Percentiles rank a stretch among this genome's conserved stretches.
These are phyloP conservation scores for Hirsutella rhossiliensis DNA, from an alignment of 2,329 filamentous ascomycete species.

Conservation along the genomic window DNA sequence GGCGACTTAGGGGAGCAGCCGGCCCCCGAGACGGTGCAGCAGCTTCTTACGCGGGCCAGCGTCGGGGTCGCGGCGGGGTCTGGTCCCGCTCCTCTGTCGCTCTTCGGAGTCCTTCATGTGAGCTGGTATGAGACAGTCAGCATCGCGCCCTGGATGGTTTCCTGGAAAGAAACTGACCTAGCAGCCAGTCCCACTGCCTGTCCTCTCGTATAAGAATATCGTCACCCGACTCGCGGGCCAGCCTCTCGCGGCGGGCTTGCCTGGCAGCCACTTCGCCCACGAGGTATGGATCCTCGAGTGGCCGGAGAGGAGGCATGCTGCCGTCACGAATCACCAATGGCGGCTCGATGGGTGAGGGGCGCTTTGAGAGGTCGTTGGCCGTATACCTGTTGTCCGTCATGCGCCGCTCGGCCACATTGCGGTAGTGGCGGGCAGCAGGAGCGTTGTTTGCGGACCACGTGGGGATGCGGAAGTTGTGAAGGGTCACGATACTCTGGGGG, in stretches of 20 bases:
- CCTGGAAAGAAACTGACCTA: slow-evolving; percentile 29
- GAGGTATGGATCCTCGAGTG: slow-evolving; percentile 54
- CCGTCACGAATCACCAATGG: not conserved
- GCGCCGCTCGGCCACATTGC: slow-evolving; percentile 52
- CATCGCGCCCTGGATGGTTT: not conserved
- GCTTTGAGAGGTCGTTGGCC: slow-evolving; percentile 8
- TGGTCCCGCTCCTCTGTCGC: slow-evolving; percentile 35
- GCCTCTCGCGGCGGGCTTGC: slow-evolving; percentile 41
- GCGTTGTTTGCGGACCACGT: slow-evolving; percentile 44
- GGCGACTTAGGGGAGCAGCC: slow-evolving; percentile 8
- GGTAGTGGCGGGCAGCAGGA: slow-evolving; percentile 47
- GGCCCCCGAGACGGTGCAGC: slow-evolving; percentile 26
- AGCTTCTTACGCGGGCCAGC: slow-evolving; percentile 23
- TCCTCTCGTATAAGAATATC: slow-evolving; percentile 45
- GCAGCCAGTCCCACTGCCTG: slow-evolving; percentile 47
- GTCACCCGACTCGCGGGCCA: slow-evolving; percentile 42
- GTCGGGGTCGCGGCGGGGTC: slow-evolving; percentile 27
- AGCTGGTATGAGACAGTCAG: slow-evolving; percentile 18
- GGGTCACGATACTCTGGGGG: slow-evolving; percentile 25
- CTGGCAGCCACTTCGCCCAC: slow-evolving; percentile 55
- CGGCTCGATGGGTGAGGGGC: slow-evolving; percentile 8
- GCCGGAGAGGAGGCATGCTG: slow-evolving; percentile 18
- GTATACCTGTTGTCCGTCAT: slow-evolving; percentile 30
- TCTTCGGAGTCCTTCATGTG: slow-evolving; percentile 39
- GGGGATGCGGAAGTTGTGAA: slow-evolving; percentile 43